Base-by-base conservation (phyloP, 805 yeast species). In the Kazachstania africana region DNA sequence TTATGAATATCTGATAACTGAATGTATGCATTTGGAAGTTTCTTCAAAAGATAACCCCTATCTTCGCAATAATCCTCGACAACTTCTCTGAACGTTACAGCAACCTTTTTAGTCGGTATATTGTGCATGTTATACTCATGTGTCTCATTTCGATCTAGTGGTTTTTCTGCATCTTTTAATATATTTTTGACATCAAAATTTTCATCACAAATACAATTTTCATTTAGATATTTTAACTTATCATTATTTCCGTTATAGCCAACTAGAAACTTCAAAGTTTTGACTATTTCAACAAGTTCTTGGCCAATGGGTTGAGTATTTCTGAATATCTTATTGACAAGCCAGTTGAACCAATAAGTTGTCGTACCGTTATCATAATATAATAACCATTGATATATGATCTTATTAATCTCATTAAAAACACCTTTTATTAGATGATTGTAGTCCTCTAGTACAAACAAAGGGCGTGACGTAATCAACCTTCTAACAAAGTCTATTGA, bases 31-130 rank as follows among this genome's bases (percentile, higher is more conserved):
- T 38, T 38, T 2, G 37, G 24, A 2, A 25, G 3, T 29, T 48
- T 52, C 12, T 34, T 32, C 17, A 53, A 27, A 5, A 40, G n/a
- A 16, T 75, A 58, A 23, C 69, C 68, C 29, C 70, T 53, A 2
- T 57, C 53, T 16, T 61, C 46, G 43, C 94, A 83, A 44, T 60
- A 70, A 3, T 70, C 70, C 32, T 67, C 72, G 2, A 82, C 70
- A 13, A 83, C 75, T 32, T 80, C 83, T 39, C 65, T 74, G 46
- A 76, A 75, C 0, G 80, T 61, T 4, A 29, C 16, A 4, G 1
- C 21, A 1, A 72, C 52, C 26, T 58, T 60, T 24, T 59, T 57
- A 8, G 63, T 40, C 0, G 75, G 73, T 4, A 67, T 56, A 4
- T 42, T 36, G 43, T 45, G 30, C 44, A 53, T 31, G 36, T 47